Conservation (phyloP, 495 filamentous ascomycete species). For the Daldinia loculata region DNA sequence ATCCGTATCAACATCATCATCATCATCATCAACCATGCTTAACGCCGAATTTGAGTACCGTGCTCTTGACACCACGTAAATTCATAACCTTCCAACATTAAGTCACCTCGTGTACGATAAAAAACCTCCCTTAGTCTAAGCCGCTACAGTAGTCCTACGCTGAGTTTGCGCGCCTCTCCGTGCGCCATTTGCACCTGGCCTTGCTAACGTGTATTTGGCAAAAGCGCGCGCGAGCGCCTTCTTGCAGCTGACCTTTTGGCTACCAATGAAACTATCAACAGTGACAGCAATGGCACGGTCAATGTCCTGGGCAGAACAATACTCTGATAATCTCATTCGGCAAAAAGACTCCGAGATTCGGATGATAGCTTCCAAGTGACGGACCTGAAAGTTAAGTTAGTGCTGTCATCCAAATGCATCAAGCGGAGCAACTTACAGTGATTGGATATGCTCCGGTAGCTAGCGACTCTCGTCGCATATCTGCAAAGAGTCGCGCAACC, state of each 20-base stretch:
- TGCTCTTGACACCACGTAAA: neutral
- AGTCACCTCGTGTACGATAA: neutral
- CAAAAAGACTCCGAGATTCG: constrained; percentile 91
- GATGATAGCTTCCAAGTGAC: constrained; percentile 97
- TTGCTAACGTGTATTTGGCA: constrained; percentile 83
- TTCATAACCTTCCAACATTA: neutral
- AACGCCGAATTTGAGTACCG: neutral
- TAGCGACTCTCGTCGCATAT: constrained; percentile 92
- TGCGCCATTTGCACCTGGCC: constrained; percentile 46
- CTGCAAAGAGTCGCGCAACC: constrained; percentile 89
- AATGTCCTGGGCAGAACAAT: constrained; percentile 87
- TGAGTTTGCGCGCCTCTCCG: constrained; percentile 34
- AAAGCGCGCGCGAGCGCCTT: constrained; percentile 95
- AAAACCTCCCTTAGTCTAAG: constrained; percentile 3
- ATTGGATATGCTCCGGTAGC: constrained; percentile 98
- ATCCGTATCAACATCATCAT: constrained; percentile 28
- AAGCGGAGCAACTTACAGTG: constrained; percentile 70
- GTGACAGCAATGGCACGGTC: constrained; percentile 97
- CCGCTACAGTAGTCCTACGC: constrained; percentile 33
- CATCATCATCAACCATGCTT: constrained; percentile 12
- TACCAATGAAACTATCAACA: constrained; percentile 94
- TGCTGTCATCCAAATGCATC: constrained; percentile 8
- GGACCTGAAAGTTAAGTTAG: constrained; percentile 69
- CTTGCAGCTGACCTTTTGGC: constrained; percentile 97
- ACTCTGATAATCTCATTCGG: constrained; percentile 95